phyloP scores from a whole-genome alignment of 352 stramenopile genomes.

The Phytophthora pini region DNA sequence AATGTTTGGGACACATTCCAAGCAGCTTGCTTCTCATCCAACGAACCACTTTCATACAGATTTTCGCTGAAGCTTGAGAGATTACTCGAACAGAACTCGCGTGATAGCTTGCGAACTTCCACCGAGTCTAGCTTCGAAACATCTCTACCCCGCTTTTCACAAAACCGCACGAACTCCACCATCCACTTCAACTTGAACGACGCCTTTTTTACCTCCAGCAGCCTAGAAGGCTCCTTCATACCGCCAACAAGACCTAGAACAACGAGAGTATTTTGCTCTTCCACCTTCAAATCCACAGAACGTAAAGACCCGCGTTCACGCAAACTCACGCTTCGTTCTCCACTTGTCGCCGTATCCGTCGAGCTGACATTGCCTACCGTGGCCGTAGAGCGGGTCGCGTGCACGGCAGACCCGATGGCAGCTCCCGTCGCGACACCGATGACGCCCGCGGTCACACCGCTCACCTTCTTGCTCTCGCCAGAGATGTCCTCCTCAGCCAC shows the following conservation, averaged over 20 bases:
- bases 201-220: conserved; percentile 18
- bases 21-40: conserved; percentile 28
- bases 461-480: conserved; percentile 1
- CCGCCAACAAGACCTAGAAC: conserved; percentile 7
- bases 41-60: conserved; percentile 24
- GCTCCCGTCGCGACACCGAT: conserved; percentile 1
- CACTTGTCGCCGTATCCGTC: conserved; percentile 3
- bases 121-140: conserved; percentile 8
- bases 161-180: conserved; percentile 21
- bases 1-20: conserved; percentile 30
- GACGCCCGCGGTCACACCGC: background rate
- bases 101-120: conserved; percentile 16
- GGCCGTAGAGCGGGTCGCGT: conserved; percentile 7
- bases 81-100: conserved; percentile 19
- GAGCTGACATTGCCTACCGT: background rate
- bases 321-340: too few species aligned
- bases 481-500: background rate
- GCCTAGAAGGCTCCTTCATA: background rate
- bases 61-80: conserved; percentile 29
- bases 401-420: conserved; percentile 13
- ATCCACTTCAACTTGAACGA: conserved; percentile 12
- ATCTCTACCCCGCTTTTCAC: conserved; percentile 15
- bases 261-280: conserved; percentile 8
- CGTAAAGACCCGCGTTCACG: too few species aligned
- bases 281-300: background rate